Percentiles rank a stretch among this genome's conserved stretches.
These are phyloP conservation scores for Acanthamoeba triangularis DNA, from an alignment of 208 protist genomes.

Conservation along the genomic window DNA sequence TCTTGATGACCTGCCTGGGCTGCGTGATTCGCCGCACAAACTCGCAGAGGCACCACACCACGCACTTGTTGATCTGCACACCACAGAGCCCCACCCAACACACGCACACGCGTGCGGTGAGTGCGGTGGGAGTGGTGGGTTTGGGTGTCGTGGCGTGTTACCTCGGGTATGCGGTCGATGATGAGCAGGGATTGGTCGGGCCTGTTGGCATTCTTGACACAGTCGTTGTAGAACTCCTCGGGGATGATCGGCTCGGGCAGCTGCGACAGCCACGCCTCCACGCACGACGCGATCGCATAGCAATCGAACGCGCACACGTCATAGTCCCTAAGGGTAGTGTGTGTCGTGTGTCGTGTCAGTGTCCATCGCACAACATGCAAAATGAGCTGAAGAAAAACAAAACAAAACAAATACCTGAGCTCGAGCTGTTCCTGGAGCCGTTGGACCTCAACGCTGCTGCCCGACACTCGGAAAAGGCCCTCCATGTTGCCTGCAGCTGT, in stretches of 20 bases:
- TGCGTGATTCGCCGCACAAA: conserved; percentile 1
- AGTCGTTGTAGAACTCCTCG: neutral
- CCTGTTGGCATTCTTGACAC: neutral
- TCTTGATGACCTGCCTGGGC: neutral
- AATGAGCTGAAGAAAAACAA: too few species aligned
- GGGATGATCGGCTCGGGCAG: conserved; percentile 29
- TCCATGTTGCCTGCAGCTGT: neutral
- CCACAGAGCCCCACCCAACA: too few species aligned
- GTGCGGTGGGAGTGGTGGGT: neutral
- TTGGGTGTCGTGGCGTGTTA: neutral
- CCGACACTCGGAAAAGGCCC: neutral
- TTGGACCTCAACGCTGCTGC: neutral
- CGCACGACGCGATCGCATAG: conserved; percentile 24
- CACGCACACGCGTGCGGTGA: neutral
- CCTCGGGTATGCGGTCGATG: conserved; percentile 30
- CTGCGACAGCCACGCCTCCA: neutral
- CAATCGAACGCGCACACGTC: conserved; percentile 22
- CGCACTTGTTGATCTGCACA: conserved; percentile 22
- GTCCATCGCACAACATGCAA: too few species aligned
- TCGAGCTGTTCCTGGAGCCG: neutral
- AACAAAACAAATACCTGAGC: neutral
- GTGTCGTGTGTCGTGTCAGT: too few species aligned
- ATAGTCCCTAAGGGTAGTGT: neutral
- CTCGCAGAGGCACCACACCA: conserved; percentile 8
- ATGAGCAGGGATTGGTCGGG: conserved; percentile 14